A percentile compares a stretch with the other conserved stretches of the same genome.
Evolutionary conservation across 345 rosid genomes (phyloP).

Genomic region (Erysimum cheiranthoides): DNA sequence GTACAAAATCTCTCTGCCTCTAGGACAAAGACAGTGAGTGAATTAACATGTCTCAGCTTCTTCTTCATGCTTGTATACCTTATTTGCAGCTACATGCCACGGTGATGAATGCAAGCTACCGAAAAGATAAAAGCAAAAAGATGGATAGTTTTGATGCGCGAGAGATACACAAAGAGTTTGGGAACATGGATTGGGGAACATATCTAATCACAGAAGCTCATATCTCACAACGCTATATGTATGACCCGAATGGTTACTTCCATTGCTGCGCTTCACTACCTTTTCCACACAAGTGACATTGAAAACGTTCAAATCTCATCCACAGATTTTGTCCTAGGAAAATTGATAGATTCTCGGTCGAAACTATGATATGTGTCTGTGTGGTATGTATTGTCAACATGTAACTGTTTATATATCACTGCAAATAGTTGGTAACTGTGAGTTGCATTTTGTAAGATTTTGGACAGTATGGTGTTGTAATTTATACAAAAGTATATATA

Average conservation of each 20-base stretch:
- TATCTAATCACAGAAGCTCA: slow-evolving; percentile 89
- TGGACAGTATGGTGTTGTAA: no score
- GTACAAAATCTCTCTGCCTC: not conserved
- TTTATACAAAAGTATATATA: no score
- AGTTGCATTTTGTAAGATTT: no score
- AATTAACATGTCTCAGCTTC: not conserved
- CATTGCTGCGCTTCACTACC: slow-evolving; percentile 77
- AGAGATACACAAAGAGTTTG: slow-evolving; percentile 64
- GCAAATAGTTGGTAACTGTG: no score
- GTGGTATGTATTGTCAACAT: slow-evolving; percentile 26
- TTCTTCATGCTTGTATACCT: not conserved
- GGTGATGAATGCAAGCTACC: slow-evolving; percentile 70
- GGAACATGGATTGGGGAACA: slow-evolving; percentile 76
- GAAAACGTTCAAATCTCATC: not conserved
- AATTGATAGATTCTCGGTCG: not conserved
- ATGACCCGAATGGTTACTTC: slow-evolving; percentile 69
- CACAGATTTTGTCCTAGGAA: not conserved
- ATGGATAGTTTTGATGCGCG: slow-evolving; percentile 64
- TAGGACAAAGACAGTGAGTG: slow-evolving; percentile 7
- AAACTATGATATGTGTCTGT: slow-evolving; percentile 8
- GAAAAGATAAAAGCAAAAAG: slow-evolving; percentile 47
- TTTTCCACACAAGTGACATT: slow-evolving; percentile 52
- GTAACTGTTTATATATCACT: slow-evolving; percentile 6
- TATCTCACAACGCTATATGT: slow-evolving; percentile 73
- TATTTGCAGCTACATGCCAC: slow-evolving; percentile 83